phyloP scores from a whole-genome alignment of 2,329 filamentous ascomycete genomes.

The Neofusicoccum laricinum region DNA sequence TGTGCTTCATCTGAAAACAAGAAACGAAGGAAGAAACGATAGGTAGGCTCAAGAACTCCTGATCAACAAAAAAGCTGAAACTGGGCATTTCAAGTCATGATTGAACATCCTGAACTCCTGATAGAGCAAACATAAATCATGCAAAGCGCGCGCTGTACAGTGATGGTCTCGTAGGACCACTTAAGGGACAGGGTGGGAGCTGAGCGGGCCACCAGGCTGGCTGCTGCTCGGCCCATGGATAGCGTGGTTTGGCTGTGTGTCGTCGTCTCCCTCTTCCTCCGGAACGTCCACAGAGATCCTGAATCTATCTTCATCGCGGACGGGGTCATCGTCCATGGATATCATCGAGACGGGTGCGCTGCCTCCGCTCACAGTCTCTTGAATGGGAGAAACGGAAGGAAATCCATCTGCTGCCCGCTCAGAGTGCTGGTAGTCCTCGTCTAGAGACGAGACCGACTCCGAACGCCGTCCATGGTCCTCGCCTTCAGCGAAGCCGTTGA shows the following conservation, averaged over 20 bases:
- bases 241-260: not conserved
- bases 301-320: not conserved
- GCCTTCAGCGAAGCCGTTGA: not conserved
- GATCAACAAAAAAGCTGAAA: not conserved
- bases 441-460: not conserved
- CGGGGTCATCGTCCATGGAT: not conserved
- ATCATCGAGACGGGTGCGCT: not conserved
- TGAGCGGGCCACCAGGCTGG: not conserved
- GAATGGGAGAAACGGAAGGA: constrained; percentile 6
- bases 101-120: not conserved
- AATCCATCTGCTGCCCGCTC: not conserved
- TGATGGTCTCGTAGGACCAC: no score
- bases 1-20: not conserved
- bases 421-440: not conserved
- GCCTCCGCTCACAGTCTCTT: not conserved
- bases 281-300: not conserved
- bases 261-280: not conserved
- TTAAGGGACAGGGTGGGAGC: not conserved
- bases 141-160: not conserved
- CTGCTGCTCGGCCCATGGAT: not conserved
- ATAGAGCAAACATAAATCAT: not conserved
- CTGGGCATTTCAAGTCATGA: not conserved
- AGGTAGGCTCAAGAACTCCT: not conserved
- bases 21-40: not conserved
- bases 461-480: not conserved